A percentile compares a stretch with the other conserved stretches of the same genome.
Conservation (phyloP, 2,329 filamentous ascomycete species). For the Hortaea sp. region DNA sequence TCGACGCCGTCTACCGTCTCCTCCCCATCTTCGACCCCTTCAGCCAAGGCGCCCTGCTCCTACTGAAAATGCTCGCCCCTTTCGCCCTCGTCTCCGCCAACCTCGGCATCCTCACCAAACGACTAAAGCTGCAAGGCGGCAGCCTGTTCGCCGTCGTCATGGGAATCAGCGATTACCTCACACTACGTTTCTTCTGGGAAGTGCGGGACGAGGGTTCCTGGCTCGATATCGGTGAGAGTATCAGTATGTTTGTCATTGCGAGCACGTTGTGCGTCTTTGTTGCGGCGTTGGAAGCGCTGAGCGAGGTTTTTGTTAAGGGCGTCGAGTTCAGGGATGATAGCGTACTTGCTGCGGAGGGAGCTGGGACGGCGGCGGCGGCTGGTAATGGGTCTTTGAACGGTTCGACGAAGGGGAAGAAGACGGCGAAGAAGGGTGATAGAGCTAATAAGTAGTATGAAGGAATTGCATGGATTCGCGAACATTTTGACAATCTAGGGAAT, state of each 20-base stretch:
- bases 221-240: conserved; percentile 95
- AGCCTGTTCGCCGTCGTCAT: conserved; percentile 93
- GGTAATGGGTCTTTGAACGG: background rate
- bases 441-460: no score
- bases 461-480: no score
- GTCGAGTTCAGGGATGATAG: conserved; percentile 48
- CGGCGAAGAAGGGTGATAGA: no score
- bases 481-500: no score
- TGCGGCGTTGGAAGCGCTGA: conserved; percentile 73
- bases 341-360: background rate
- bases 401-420: background rate
- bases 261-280: conserved; percentile 87
- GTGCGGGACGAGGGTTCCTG: conserved; percentile 94
- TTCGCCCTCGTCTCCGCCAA: conserved; percentile 90
- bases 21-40: conserved; percentile 92
- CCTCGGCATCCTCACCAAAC: conserved; percentile 80
- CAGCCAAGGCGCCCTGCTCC: conserved; percentile 73
- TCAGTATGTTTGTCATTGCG: conserved; percentile 90
- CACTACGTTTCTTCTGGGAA: conserved; percentile 94
- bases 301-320: conserved; percentile 70
- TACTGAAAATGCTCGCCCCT: conserved; percentile 85
- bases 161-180: conserved; percentile 81
- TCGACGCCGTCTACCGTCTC: conserved; percentile 80
- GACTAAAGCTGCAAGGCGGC: conserved; percentile 73
- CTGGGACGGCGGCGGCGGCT: background rate